These are phyloP conservation scores for Plectosphaerella sp. DNA, from an alignment of 2,329 filamentous ascomycete genomes.

Conservation along the genomic window DNA sequence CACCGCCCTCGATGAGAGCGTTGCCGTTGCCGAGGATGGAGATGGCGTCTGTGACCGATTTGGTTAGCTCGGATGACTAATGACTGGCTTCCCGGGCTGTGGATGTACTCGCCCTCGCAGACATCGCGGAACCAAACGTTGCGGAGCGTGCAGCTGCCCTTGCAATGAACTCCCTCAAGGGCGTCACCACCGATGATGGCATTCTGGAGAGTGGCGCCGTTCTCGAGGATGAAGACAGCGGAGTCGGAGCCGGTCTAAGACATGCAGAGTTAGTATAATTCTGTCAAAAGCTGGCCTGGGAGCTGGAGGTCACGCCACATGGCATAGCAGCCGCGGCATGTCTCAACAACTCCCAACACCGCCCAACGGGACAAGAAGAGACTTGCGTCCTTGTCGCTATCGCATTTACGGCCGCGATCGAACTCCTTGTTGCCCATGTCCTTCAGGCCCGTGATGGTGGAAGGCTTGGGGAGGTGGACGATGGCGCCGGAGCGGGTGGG, in stretches of 20 bases:
- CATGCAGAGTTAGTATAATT: slow-evolving; percentile 31
- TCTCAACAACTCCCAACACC: slow-evolving; percentile 44
- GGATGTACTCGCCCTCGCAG: slow-evolving; percentile 27
- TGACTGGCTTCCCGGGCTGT: neutral
- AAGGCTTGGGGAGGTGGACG: slow-evolving; percentile 14
- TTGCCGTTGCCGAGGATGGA: slow-evolving; percentile 10
- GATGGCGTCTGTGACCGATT: slow-evolving; percentile 3
- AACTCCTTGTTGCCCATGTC: slow-evolving; percentile 15
- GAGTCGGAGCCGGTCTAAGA: slow-evolving; percentile 7
- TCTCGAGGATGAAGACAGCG: slow-evolving; percentile 34
- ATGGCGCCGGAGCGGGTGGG: slow-evolving; percentile 15
- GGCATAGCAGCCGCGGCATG: no score
- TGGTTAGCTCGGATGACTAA: no score
- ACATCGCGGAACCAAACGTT: slow-evolving; percentile 46
- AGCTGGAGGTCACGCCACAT: no score
- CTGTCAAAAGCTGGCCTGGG: no score
- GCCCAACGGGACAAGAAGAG: slow-evolving; percentile 39
- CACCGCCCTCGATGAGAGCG: slow-evolving; percentile 3
- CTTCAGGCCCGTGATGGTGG: slow-evolving; percentile 11
- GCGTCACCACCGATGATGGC: slow-evolving; percentile 42
- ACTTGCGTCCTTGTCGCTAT: slow-evolving; percentile 12
- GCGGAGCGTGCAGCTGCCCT: slow-evolving; percentile 35
- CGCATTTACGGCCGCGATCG: slow-evolving; percentile 13
- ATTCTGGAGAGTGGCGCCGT: slow-evolving; percentile 37
- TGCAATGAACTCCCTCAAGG: slow-evolving; percentile 41